Conservation (phyloP, 2,329 filamentous ascomycete genomes). For the Epichloe bromicola region DNA sequence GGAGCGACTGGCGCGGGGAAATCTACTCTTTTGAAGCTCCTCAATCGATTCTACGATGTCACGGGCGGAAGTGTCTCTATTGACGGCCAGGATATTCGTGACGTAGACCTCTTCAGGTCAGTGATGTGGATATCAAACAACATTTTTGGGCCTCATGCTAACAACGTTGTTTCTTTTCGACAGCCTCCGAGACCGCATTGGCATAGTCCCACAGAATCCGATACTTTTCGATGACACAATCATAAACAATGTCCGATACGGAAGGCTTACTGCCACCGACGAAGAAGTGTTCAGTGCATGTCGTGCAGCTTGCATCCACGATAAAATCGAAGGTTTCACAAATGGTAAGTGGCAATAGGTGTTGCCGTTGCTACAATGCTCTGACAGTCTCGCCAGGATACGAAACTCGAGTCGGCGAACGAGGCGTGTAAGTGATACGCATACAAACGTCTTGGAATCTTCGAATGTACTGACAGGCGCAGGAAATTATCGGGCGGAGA, state of each 20-base stretch:
- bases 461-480: slow-evolving; percentile 10
- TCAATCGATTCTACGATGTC: slow-evolving; percentile 47
- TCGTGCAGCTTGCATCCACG: slow-evolving; percentile 42
- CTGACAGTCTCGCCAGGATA: slow-evolving; percentile 24
- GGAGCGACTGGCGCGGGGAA: slow-evolving; percentile 48
- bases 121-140: background rate
- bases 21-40: slow-evolving; percentile 43
- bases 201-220: slow-evolving; percentile 42
- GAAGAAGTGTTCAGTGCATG: slow-evolving; percentile 43
- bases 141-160: slow-evolving; percentile 8
- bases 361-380: background rate
- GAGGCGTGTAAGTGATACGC: slow-evolving; percentile 28
- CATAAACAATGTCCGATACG: slow-evolving; percentile 47
- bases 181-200: slow-evolving; percentile 39
- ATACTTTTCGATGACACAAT: slow-evolving; percentile 45
- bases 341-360: slow-evolving; percentile 23
- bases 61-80: slow-evolving; percentile 38
- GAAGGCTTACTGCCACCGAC: slow-evolving; percentile 38
- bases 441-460: background rate
- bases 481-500: slow-evolving; percentile 54
- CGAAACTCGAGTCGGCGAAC: slow-evolving; percentile 36
- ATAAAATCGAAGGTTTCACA: slow-evolving; percentile 41
- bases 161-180: slow-evolving; percentile 5
- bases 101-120: slow-evolving; percentile 37
- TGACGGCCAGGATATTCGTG: slow-evolving; percentile 43